A percentile compares a stretch with the other conserved stretches of the same genome.
These are phyloP conservation scores for Didymella sp. DNA, from an alignment of 2,329 filamentous ascomycete genomes.

Conservation along the genomic window DNA sequence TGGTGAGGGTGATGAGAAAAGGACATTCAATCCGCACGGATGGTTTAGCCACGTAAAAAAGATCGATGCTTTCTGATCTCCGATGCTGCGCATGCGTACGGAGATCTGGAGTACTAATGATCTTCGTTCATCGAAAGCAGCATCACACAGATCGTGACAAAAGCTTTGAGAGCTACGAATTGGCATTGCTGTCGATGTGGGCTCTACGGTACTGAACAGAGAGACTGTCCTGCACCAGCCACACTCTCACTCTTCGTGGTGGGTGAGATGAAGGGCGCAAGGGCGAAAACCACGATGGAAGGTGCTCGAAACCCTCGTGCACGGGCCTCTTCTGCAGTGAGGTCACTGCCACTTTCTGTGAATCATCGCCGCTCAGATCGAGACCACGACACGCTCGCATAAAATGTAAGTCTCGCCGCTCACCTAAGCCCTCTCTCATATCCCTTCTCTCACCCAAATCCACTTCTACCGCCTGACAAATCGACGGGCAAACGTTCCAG, in stretches of 20 bases:
- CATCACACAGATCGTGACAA: not conserved
- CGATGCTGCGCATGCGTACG: not conserved
- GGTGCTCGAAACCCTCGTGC: constrained; percentile 14
- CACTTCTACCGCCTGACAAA: constrained; percentile 18
- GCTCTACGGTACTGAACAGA: not conserved
- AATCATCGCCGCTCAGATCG: constrained; percentile 21
- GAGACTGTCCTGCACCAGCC: constrained; percentile 8
- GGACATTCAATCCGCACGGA: too few relatives aligned
- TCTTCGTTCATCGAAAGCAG: not conserved
- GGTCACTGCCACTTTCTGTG: constrained; percentile 18
- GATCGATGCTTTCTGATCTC: not conserved
- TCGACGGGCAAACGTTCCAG: constrained; percentile 6
- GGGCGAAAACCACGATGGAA: constrained; percentile 23
- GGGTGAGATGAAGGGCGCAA: constrained; percentile 26
- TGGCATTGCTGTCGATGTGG: not conserved
- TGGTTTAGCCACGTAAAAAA: too few relatives aligned
- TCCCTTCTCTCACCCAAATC: constrained; percentile 10
- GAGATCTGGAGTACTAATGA: not conserved
- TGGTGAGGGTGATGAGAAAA: constrained; percentile 32
- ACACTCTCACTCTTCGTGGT: constrained; percentile 3
- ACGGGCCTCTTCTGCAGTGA: constrained; percentile 19
- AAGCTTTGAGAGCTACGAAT: not conserved
- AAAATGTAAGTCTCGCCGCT: constrained; percentile 19
- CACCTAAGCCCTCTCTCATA: not conserved
- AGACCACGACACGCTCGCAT: constrained; percentile 14